Evolutionary conservation across 2,329 filamentous ascomycete species (phyloP).

Genomic region (Stagonosporopsis chrysanthemi): DNA sequence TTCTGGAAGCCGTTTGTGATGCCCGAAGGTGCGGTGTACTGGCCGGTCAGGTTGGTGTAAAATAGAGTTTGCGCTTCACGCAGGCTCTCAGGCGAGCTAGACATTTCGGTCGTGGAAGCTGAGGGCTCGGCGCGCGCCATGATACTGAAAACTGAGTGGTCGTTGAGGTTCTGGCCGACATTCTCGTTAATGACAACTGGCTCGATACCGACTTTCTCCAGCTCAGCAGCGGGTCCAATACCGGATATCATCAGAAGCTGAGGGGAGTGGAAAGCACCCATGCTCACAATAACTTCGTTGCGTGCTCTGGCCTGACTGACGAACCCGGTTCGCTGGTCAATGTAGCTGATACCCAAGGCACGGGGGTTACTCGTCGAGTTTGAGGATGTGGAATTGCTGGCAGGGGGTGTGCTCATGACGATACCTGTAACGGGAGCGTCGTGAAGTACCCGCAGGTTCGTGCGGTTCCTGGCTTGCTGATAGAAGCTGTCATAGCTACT

Average conservation of each 20-base stretch:
- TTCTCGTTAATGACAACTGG: conserved; percentile 41
- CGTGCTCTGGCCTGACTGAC: conserved; percentile 38
- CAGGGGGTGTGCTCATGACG: conserved; percentile 22
- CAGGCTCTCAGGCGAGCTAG: conserved; percentile 30
- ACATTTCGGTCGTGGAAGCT: conserved; percentile 36
- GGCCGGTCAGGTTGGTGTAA: conserved; percentile 39
- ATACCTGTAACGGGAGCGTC: conserved; percentile 40
- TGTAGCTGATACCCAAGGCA: conserved; percentile 39
- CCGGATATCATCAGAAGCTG: conserved; percentile 52
- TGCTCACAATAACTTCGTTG: conserved; percentile 40
- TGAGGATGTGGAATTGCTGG: neutral
- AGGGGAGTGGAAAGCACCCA: conserved; percentile 47
- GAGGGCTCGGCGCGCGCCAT: conserved; percentile 34
- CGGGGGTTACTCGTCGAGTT: conserved; percentile 20
- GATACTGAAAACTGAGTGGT: conserved; percentile 38
- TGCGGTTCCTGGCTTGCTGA: conserved; percentile 33
- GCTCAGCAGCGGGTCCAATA: conserved; percentile 40
- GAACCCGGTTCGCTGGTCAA: conserved; percentile 34
- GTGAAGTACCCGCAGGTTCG: conserved; percentile 40
- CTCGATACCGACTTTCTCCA: conserved; percentile 34
- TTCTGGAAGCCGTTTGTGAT: conserved; percentile 44
- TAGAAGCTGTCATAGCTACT: conserved; percentile 44
- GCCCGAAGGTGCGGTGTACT: conserved; percentile 41
- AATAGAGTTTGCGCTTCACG: conserved; percentile 37
- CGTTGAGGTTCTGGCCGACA: conserved; percentile 35